phyloP scores from a whole-genome alignment of 306 rosid genomes.

The Lathyrus sativus region DNA sequence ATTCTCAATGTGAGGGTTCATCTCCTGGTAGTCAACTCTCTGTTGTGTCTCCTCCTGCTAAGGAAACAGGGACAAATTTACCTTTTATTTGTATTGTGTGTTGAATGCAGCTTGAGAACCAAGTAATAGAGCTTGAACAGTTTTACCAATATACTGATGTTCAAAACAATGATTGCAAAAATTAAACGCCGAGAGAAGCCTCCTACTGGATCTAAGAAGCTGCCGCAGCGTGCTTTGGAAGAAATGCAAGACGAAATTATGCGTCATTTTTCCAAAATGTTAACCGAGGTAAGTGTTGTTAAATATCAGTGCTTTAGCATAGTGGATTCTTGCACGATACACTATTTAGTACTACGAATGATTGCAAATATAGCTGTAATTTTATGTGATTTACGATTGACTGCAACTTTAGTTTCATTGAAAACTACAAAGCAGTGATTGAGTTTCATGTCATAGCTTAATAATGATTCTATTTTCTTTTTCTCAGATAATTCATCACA shows the following conservation, averaged over 20 bases:
- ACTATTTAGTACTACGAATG: background rate
- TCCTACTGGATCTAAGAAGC: conserved; percentile 52
- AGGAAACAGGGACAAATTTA: too few species aligned
- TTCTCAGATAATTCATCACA: conserved; percentile 70
- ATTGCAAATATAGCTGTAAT: background rate
- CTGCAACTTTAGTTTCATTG: too few species aligned
- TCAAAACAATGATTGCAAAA: conserved; percentile 50
- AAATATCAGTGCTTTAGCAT: too few species aligned
- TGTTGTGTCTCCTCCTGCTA: too few species aligned
- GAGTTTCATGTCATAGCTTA: conserved; percentile 4
- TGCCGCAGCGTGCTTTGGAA: conserved; percentile 53
- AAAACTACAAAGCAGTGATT: too few species aligned
- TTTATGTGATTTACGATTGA: too few species aligned
- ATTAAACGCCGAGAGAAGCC: conserved; percentile 49
- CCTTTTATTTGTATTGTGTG: conserved; percentile 23
- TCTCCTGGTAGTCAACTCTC: too few species aligned
- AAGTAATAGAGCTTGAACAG: conserved; percentile 59
- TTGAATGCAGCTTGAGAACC: conserved; percentile 64
- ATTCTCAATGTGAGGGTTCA: too few species aligned
- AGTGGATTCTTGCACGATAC: too few species aligned
- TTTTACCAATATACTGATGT: conserved; percentile 40
- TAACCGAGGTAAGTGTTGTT: conserved; percentile 57
- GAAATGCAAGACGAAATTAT: conserved; percentile 76
- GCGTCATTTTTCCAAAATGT: conserved; percentile 58
- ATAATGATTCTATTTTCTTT: conserved; percentile 11